Base-by-base conservation (phyloP, 306 rosid species). In the Rubus parviflorus region DNA sequence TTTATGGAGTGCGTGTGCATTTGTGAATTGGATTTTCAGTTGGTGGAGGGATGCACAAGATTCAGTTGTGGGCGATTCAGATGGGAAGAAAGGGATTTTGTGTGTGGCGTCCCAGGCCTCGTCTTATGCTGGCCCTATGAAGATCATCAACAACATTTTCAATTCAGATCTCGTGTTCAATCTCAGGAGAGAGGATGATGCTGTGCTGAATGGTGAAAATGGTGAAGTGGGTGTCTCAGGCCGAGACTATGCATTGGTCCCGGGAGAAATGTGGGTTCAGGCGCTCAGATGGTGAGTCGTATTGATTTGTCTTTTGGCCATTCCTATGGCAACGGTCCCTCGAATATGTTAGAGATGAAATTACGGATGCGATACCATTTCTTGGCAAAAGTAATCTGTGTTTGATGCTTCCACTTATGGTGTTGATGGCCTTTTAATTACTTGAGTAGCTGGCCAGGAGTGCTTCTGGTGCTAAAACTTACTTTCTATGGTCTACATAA, bases 1-100 rank as follows among this genome's bases (percentile, higher is more conserved):
- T 73, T 73, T 20, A 20, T 43, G 49, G 45, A 13, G 40, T 19
- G 2, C 35, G 35, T 30, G 35, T 4, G 7, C 4, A 52, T 78
- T 20, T 57, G 12, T 81, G 83, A 70, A 81, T 81, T 77, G 74
- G 52, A 46, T 78, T 80, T 88, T 84, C 89, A 92, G 99, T 87
- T 95, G 99, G 99, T 95, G 99, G 99, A 95, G 89, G 87, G 92
- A 90, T 69, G 91, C 99, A 49, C 89, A 87, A 68, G 94, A 89
- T 86, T 84, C 96, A 74, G 82, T 89, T 75, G 75, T 82, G 19
- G 90, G 75, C 37, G 97, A 83, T 86, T 82, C 80, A 14, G 86
- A 80, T 83, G 88, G 78, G 83, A 89, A 77, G 82, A 85, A 76
- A 75, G 97, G 91, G 78, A 82, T 92, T 76, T 77, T 80, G 30